Evolutionary conservation across 148 eudicot species (phyloP).

Genomic region (Pouteria glomerata): DNA sequence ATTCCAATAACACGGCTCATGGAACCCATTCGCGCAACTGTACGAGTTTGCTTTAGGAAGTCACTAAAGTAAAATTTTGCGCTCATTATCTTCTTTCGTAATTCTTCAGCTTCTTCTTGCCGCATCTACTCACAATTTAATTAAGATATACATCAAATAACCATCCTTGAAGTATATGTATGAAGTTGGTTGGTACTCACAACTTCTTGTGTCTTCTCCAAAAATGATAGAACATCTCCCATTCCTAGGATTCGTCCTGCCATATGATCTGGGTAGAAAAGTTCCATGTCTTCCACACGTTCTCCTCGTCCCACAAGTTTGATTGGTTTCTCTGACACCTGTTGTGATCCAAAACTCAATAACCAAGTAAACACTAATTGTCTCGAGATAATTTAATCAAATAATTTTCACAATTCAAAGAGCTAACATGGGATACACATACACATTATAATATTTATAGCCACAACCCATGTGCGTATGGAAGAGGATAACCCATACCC

Average conservation of each 20-base stretch:
- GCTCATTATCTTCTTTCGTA: constrained; percentile 94
- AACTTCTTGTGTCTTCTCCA: constrained; percentile 96
- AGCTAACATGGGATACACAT: too few species aligned
- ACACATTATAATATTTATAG: too few species aligned
- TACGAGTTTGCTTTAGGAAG: constrained; percentile 93
- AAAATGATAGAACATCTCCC: constrained; percentile 98
- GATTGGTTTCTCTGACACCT: constrained; percentile 99
- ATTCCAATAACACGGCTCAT: constrained; percentile 97
- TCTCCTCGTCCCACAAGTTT: constrained; percentile 98
- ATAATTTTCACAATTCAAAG: background rate
- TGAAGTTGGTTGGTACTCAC: constrained; percentile 43
- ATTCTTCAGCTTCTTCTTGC: constrained; percentile 92
- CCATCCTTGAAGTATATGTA: background rate
- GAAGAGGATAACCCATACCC: too few species aligned
- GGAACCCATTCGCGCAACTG: constrained; percentile 97
- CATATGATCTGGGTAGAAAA: constrained; percentile 98
- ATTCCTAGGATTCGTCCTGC: constrained; percentile 96
- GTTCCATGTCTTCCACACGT: constrained; percentile 98
- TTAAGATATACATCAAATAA: constrained; percentile 12
- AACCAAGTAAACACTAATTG: background rate
- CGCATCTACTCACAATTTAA: constrained; percentile 54
- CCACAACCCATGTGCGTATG: too few species aligned
- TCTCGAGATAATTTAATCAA: background rate
- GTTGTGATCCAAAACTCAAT: constrained; percentile 10
- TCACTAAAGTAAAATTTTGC: constrained; percentile 95